Evolutionary conservation across 768 basidiomycete species (phyloP), one percentile per base, ranked within the genome.

Genomic region (Mycena vitilis): DNA sequence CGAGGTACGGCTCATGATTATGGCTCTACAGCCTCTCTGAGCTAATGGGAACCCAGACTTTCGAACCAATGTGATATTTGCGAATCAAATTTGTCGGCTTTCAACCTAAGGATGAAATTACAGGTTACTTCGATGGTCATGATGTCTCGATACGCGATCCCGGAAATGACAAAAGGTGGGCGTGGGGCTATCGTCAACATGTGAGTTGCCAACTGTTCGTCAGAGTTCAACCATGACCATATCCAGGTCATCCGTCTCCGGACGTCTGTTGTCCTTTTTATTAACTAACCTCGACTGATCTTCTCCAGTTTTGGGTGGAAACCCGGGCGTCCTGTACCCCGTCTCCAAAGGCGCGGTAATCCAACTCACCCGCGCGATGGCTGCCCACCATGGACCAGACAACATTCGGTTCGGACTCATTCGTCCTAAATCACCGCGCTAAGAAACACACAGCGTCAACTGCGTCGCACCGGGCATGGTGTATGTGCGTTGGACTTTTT

Each of bases 341-440:
- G 82, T 81, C 25, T 82, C 80, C 63, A 84, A 83, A 71, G 82
- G 82, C 5, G 83, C 83, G 0, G 71, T 83, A 13, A 72, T 84
- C 42, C 83, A 84, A 47, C 81, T 84, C 79, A 84, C 83, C 1
- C 74, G 81, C 51, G 82, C 83, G 2, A 84, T 84, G 83, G 83
- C 82, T 0, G 78, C 77, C 2, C 82, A 84, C 61, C 83, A 83
- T 69, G 82, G 79, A 0, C 75, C 78, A 4, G 75, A 76, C 23
- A 81, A 81, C 1, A 83, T 84, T 56, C 75, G 83, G 83, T 81
- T 40, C 25, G 79, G 65, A 36, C 34, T 58, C 20, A 47, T 5
- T 13, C 20, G 55, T 40, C 2, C 10, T 2, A 23, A n/a, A 49
- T 20, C 23, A 8, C 20, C 18, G 42, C 30, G 25, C 9, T 53